These are phyloP conservation scores for Leucaena leucocephala DNA, from an alignment of 306 rosid species.

Conservation along the genomic window DNA sequence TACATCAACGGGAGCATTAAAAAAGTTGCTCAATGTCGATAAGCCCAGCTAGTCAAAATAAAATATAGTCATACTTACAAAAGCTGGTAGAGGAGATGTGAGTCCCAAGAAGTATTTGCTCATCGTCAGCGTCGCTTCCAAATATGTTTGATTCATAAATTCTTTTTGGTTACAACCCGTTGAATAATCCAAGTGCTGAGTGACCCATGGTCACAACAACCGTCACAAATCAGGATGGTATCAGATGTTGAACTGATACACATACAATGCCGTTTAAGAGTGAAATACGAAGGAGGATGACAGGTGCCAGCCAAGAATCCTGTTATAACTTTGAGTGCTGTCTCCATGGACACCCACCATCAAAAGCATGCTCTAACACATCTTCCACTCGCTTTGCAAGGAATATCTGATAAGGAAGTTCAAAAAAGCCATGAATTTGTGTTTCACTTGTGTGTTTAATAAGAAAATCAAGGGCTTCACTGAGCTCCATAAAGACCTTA, in stretches of 20 bases:
- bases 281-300: conserved; percentile 24
- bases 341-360: conserved; percentile 87
- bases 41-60: conserved; percentile 28
- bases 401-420: conserved; percentile 53
- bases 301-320: conserved; percentile 20
- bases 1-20: conserved; percentile 9
- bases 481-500: conserved; percentile 18
- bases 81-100: conserved; percentile 2
- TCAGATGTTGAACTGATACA: conserved; percentile 25
- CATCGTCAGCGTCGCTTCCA: conserved; percentile 31
- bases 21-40: conserved; percentile 30
- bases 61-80: conserved; percentile 33
- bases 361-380: conserved; percentile 78
- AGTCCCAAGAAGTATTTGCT: conserved; percentile 21
- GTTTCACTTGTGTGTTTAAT: conserved; percentile 15
- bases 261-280: conserved; percentile 22
- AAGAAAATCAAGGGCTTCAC: conserved; percentile 16
- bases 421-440: conserved; percentile 8
- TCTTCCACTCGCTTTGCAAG: conserved; percentile 83
- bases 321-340: conserved; percentile 67
- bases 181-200: conserved; percentile 15
- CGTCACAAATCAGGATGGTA: conserved; percentile 7
- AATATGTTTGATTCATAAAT: conserved; percentile 20
- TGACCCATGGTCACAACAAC: conserved; percentile 15
- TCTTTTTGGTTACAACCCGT: conserved; percentile 6